These are phyloP conservation scores for Arabidopsis suecica DNA, from an alignment of 345 rosid species.

Conservation along the genomic window DNA sequence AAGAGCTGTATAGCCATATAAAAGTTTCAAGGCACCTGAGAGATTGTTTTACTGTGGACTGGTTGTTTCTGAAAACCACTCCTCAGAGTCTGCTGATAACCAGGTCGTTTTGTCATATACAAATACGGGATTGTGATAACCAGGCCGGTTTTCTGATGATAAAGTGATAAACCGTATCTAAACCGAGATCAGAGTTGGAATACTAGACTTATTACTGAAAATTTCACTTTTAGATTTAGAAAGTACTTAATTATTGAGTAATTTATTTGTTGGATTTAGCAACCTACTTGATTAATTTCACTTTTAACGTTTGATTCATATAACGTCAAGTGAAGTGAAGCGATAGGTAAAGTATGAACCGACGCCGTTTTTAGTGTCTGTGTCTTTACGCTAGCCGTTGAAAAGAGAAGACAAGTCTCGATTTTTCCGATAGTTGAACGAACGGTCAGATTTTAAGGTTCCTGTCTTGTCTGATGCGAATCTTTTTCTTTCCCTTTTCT, in stretches of 20 bases:
- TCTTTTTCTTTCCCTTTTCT: background rate
- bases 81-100: background rate
- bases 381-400: background rate
- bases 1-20: slow-evolving; percentile 33
- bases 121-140: slow-evolving; percentile 6
- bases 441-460: slow-evolving; percentile 33
- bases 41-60: slow-evolving; percentile 6
- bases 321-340: no score
- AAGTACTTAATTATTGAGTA: no score
- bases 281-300: no score
- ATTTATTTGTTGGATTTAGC: background rate
- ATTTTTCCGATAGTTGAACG: slow-evolving; percentile 24
- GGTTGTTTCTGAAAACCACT: background rate
- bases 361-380: background rate
- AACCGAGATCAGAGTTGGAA: background rate
- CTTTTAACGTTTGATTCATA: no score
- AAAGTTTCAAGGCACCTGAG: slow-evolving; percentile 2
- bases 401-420: background rate
- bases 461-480: background rate
- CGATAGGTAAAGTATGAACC: no score
- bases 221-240: no score
- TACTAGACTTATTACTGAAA: background rate
- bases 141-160: background rate
- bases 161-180: background rate
- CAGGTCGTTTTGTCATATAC: slow-evolving; percentile 2